These are phyloP conservation scores for Apophysomyces trapeziformis DNA, from an alignment of 371 early-diverging fungal genomes.

Conservation along the genomic window DNA sequence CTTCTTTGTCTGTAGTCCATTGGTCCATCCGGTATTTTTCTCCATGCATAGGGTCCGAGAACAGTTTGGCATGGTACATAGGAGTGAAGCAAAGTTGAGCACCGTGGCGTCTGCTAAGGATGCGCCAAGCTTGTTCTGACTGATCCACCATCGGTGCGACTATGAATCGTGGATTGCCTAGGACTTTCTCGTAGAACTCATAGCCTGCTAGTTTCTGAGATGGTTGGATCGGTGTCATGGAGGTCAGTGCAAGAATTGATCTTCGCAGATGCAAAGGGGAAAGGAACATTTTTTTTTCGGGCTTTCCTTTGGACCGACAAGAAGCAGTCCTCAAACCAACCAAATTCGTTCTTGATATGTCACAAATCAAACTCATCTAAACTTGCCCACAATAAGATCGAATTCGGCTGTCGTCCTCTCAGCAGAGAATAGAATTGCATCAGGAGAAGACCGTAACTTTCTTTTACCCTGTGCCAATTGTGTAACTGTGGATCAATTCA, in stretches of 20 bases:
- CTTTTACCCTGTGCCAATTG: too few relatives aligned
- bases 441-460: too few relatives aligned
- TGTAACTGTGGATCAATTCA: too few relatives aligned
- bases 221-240: constrained; percentile 17
- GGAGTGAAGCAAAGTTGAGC: constrained; percentile 98
- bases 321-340: not conserved
- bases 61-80: constrained; percentile 96
- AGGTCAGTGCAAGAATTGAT: not conserved
- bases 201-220: constrained; percentile 72
- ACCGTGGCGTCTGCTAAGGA: constrained; percentile 88
- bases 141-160: constrained; percentile 98
- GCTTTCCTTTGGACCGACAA: not conserved
- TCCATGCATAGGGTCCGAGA: constrained; percentile 64
- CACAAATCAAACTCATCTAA: not conserved
- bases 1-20: constrained; percentile 77
- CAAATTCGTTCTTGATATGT: not conserved
- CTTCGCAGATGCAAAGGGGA: not conserved
- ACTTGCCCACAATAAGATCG: too few relatives aligned
- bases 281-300: not conserved
- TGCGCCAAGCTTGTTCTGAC: constrained; percentile 92
- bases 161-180: constrained; percentile 77
- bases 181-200: constrained; percentile 74
- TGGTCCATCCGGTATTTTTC: constrained; percentile 73
- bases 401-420: too few relatives aligned
- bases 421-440: too few relatives aligned